A percentile compares a stretch with the other conserved stretches of the same genome.
Evolutionary conservation across 225 moss, liverwort and hornwort species (phyloP).

Genomic region (Bryoerythrophyllum caledonicum): DNA sequence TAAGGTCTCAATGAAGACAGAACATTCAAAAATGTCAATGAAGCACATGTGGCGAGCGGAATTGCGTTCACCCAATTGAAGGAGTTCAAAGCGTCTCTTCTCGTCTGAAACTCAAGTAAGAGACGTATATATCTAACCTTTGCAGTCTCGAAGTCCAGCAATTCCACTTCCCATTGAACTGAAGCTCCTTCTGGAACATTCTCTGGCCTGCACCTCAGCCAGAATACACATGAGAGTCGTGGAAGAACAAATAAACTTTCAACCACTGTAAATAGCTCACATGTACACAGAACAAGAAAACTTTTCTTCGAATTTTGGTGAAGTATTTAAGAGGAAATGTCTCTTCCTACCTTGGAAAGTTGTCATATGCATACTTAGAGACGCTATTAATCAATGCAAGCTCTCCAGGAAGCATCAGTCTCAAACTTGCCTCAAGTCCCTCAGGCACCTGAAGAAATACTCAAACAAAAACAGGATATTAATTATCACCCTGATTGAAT

Average conservation of each 20-base stretch:
- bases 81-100: neutral
- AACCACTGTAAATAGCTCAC: constrained; percentile 1
- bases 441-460: constrained; percentile 72
- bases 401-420: constrained; percentile 97
- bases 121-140: constrained; percentile 55
- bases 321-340: neutral
- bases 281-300: neutral
- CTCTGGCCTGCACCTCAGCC: constrained; percentile 66
- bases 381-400: constrained; percentile 69
- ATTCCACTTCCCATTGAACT: constrained; percentile 94
- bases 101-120: constrained; percentile 2
- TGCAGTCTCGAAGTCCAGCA: constrained; percentile 69
- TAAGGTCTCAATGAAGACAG: neutral
- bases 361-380: constrained; percentile 93
- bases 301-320: neutral
- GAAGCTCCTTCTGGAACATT: constrained; percentile 80
- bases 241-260: constrained; percentile 1
- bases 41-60: neutral
- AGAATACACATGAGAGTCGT: constrained; percentile 3
- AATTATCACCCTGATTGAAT: neutral
- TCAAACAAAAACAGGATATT: constrained; percentile 5
- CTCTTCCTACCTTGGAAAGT: constrained; percentile 71
- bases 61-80: constrained; percentile 10
- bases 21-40: neutral
- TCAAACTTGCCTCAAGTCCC: constrained; percentile 87